Conservation (phyloP, 2,329 filamentous ascomycete species). For the Monilinia fructigena region DNA sequence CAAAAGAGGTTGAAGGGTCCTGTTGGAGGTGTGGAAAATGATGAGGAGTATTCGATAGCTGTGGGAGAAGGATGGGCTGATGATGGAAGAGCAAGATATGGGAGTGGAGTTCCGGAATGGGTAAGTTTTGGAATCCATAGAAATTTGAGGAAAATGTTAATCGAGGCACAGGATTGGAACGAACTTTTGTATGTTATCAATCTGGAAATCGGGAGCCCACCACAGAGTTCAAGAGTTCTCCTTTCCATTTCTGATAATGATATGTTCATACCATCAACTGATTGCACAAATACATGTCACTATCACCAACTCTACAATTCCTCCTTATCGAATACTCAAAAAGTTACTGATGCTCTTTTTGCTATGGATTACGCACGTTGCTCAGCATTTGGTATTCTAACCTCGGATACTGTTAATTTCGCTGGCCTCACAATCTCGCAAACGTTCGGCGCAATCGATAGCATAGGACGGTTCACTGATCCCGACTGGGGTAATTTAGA, state of each 20-base stretch:
- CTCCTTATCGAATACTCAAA: conserved; percentile 7
- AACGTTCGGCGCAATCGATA: conserved; percentile 11
- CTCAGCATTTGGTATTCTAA: conserved; percentile 5
- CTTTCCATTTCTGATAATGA: conserved; percentile 21
- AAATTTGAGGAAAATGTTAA: not conserved
- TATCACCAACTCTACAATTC: conserved; percentile 13
- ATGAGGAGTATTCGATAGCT: not conserved
- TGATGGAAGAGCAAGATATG: conserved; percentile 6
- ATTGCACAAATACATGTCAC: conserved; percentile 7
- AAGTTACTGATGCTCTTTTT: not conserved
- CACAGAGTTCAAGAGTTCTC: conserved; percentile 16
- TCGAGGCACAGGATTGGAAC: conserved; percentile 19
- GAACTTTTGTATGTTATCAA: conserved; percentile 23
- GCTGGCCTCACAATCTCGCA: conserved; percentile 10
- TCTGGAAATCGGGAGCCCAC: conserved; percentile 24
- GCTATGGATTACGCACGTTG: conserved; percentile 8
- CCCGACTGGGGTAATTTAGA: conserved; percentile 17
- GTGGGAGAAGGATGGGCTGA: not conserved
- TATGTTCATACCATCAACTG: conserved; percentile 13
- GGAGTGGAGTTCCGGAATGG: conserved; percentile 4
- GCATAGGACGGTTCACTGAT: conserved; percentile 3
- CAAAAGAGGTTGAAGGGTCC: conserved; percentile 1
- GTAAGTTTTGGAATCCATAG: not conserved
- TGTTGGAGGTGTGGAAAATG: conserved; percentile 19
- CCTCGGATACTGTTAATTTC: conserved; percentile 3